Evolutionary conservation across 371 early-diverging fungal species (phyloP), one percentile per base, ranked within the genome.

Genomic region (Umbelopsis sp.): DNA sequence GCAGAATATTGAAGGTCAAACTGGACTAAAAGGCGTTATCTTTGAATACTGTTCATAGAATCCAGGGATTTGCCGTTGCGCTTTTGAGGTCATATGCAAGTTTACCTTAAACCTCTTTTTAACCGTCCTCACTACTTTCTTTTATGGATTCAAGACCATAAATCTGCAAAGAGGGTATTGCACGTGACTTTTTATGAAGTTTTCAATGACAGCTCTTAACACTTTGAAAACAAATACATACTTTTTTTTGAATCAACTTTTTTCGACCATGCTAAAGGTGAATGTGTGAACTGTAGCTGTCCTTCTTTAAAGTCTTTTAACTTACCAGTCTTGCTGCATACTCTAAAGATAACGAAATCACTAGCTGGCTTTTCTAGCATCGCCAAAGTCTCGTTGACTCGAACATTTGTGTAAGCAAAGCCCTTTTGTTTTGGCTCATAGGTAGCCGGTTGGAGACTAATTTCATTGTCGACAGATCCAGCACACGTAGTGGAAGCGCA

Each of bases 321-420:
- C 12, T 29, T 35, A 35, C 7, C 22, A 24, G 22, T 25, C 25
- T 51, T 32, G 0, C 32, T 2, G 9, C 16, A 16, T 6, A 57
- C 16, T 57, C 3, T 57, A 2, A 41, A 57, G 57, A 57, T 57
- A 57, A 57, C 57, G 35, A 57, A 57, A n/a, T 18, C 57, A 37
- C 35, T 57, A 32, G 29, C 35, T 57, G 57, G 35, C 11, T 16
- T 65, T 10, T 35, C 66, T 22, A 29, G 22, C 50, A 46, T 65
- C 10, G 66, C 66, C 32, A 50, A 50, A 29, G 37, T 25, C 14
- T 29, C 51, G n/a, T n/a, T 38, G 32, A 32, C 51, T 29, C 66
- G 66, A 10, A 50, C 66, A 25, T 65, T 65, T 65, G 66, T 65
- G 66, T 65, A 65, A 65, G 50, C 38, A 44, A 20, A 29, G 29